Conservation (phyloP, 139 green algal genomes). For the Coccomyxa sp. region DNA sequence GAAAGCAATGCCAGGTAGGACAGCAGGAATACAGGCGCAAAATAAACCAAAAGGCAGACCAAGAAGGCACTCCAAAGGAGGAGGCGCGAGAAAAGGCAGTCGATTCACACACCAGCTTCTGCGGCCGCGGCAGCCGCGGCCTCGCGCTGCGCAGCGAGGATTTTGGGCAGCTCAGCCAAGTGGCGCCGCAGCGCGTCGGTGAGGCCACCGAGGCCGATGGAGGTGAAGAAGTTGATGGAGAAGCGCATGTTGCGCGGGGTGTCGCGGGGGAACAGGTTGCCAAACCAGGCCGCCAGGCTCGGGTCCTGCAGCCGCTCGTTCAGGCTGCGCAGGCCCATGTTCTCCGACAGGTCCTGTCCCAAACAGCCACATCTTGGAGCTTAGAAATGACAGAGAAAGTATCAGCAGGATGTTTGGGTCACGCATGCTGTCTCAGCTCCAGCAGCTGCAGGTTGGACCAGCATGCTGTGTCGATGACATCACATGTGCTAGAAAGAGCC, state of each 20-base stretch:
- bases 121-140: conserved; percentile 1
- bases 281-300: conserved; percentile 33
- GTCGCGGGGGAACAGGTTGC: conserved; percentile 86
- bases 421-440: too few species aligned
- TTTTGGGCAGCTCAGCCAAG: conserved; percentile 39
- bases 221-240: conserved; percentile 99
- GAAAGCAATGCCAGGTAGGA: too few species aligned
- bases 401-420: background rate
- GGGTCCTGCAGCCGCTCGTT: conserved; percentile 82
- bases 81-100: too few species aligned
- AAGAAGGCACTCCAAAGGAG: too few species aligned
- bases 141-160: conserved; percentile 32
- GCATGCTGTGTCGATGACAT: too few species aligned
- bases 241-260: conserved; percentile 91
- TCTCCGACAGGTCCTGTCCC: conserved; percentile 84
- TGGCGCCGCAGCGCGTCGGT: conserved; percentile 88
- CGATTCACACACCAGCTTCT: too few species aligned
- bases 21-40: too few species aligned
- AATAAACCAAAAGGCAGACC: too few species aligned
- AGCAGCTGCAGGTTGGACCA: too few species aligned
- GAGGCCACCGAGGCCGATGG: conserved; percentile 94
- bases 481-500: too few species aligned
- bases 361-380: background rate
- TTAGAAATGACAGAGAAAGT: background rate
- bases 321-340: conserved; percentile 82